Evolutionary conservation across 768 basidiomycete species (phyloP).

Genomic region (Leucosporidium creatinivorum): DNA sequence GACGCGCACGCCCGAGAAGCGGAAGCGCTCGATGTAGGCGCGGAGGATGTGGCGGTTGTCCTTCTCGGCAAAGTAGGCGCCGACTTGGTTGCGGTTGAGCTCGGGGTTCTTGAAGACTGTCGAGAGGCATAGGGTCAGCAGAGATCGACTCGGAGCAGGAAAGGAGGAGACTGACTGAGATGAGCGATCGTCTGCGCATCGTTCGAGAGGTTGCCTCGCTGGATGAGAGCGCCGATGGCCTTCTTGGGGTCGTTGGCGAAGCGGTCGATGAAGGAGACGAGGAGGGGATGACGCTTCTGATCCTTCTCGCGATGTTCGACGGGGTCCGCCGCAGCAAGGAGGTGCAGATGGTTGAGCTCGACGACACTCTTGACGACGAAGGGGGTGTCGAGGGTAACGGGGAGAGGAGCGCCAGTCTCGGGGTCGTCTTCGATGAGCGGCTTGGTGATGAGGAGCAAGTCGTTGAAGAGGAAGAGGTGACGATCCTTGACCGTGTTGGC

Average conservation of each 20-base stretch:
- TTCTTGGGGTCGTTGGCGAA: slow-evolving; percentile 73
- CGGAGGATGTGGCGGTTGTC: slow-evolving; percentile 68
- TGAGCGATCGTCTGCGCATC: slow-evolving; percentile 68
- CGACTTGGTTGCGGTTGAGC: slow-evolving; percentile 71
- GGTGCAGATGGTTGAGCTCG: slow-evolving; percentile 48
- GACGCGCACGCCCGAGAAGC: slow-evolving; percentile 70
- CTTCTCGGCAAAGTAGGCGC: slow-evolving; percentile 70
- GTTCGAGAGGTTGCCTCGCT: slow-evolving; percentile 53
- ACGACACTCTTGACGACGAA: slow-evolving; percentile 88
- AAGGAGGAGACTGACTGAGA: slow-evolving; percentile 2
- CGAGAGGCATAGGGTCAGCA: slow-evolving; percentile 37
- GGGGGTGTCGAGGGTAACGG: slow-evolving; percentile 56
- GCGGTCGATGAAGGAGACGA: slow-evolving; percentile 66
- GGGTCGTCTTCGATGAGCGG: slow-evolving; percentile 60
- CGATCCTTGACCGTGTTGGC: slow-evolving; percentile 90
- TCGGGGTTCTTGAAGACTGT: slow-evolving; percentile 70
- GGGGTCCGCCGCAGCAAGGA: slow-evolving; percentile 35
- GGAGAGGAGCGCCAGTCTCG: slow-evolving; percentile 48
- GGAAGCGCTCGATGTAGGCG: slow-evolving; percentile 79
- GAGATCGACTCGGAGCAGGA: too few species aligned
- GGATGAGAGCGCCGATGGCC: slow-evolving; percentile 64
- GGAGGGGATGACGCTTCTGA: slow-evolving; percentile 49
- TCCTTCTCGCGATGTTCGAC: background rate
- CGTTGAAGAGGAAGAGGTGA: slow-evolving; percentile 93
- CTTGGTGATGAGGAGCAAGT: slow-evolving; percentile 87